Evolutionary conservation across 352 stramenopile species (phyloP).

Genomic region (Halophytophthora polymorphica): DNA sequence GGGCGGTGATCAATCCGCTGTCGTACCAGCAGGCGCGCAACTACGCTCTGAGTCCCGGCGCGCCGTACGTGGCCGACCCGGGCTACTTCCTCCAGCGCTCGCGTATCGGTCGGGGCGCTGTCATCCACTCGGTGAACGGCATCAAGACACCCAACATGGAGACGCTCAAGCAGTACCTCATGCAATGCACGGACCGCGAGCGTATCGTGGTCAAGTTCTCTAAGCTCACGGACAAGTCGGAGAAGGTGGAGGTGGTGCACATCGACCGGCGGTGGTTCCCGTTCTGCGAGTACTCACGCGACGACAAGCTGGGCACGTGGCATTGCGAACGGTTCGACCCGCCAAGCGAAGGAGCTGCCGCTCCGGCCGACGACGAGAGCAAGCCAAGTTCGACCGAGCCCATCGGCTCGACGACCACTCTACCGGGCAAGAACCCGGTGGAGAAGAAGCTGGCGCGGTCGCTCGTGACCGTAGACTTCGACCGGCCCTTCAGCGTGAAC

Average conservation of each 20-base stretch:
- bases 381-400: conserved; percentile 17
- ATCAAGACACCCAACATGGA: conserved; percentile 84
- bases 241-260: conserved; percentile 84
- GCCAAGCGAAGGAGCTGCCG: conserved; percentile 1
- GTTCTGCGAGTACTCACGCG: conserved; percentile 76
- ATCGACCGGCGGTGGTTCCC: conserved; percentile 92
- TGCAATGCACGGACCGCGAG: conserved; percentile 71
- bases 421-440: conserved; percentile 78
- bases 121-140: conserved; percentile 88
- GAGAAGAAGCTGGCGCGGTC: conserved; percentile 83
- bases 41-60: conserved; percentile 58
- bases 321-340: conserved; percentile 65
- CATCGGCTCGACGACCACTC: conserved; percentile 74
- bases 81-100: conserved; percentile 90
- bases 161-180: conserved; percentile 75
- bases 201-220: conserved; percentile 86
- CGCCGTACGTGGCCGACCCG: conserved; percentile 81
- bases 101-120: conserved; percentile 72
- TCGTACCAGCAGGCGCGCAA: conserved; percentile 91
- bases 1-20: conserved; percentile 85
- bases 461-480: conserved; percentile 83
- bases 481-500: conserved; percentile 84
- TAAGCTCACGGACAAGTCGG: conserved; percentile 67
- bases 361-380: conserved; percentile 3
- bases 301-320: conserved; percentile 79